Base-by-base conservation (phyloP, 768 basidiomycete species). In the Lepiota venenata region DNA sequence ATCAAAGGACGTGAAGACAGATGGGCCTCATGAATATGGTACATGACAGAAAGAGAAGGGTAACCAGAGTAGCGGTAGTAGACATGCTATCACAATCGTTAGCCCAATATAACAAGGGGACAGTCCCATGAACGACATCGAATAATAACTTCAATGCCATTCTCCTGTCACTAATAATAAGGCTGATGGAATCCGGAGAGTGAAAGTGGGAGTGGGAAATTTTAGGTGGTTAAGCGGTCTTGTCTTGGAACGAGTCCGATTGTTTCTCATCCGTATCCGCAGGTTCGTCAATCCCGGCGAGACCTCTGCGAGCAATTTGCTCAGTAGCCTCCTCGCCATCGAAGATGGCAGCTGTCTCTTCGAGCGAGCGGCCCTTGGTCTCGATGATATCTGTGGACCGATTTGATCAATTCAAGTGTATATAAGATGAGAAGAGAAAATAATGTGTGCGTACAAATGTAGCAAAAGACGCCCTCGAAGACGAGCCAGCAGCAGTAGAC, bases 261-360 rank as follows among this genome's bases (percentile, higher is more conserved):
- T 60, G 65, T 53, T 74, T 75, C 57, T 75, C 73, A 54, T 71
- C 69, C 14, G 27, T 43, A 57, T 60, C 40, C 35, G 25, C 55
- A 10, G 48, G 55, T 18, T 59, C 56, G 35, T 43, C 55, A 18
- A 67, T 63, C 58, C 63, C 62, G 6, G 49, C 59, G 48, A 64
- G 63, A 27, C 64, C 67, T 12, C 64, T 66, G 29, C 50, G 38
- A 59, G 75, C 29, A 70, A 83, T 68, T 41, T 69, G 62, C 8
- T 69, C 66, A 4, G 67, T 64, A 20, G 74, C 80, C 1, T 81
- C 79, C 10, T 83, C 80, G 37, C 87, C 88, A 60, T 91, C 88
- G 74, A 91, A 91, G 49, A 91, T 66, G 35, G 78, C 85, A 8
- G 88, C 85, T n/a, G 88, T 90, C 73, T 91, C 89, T 66, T 91